A percentile compares a stretch with the other conserved stretches of the same genome.
phyloP scores from a whole-genome alignment of 1,139 yeast species.

The Candida neerlandica region DNA sequence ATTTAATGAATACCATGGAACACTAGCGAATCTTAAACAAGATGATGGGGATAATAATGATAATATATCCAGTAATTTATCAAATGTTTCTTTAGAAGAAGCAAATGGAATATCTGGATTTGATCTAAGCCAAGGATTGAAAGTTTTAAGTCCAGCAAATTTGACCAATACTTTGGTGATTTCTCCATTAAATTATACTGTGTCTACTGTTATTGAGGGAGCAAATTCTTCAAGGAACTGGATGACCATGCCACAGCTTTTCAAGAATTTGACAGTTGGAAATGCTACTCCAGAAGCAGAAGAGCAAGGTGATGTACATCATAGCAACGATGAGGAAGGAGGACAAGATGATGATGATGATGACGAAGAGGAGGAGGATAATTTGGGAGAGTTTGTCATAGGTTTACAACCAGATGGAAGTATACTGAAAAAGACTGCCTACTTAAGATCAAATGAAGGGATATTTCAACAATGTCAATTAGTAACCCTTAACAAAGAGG shows the following conservation, averaged over 20 bases:
- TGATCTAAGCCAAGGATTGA: slow-evolving; percentile 10
- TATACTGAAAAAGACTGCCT: slow-evolving; percentile 32
- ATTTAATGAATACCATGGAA: slow-evolving; percentile 34
- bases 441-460: slow-evolving; percentile 22
- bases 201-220: slow-evolving; percentile 33
- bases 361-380: slow-evolving; percentile 22
- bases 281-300: slow-evolving; percentile 8
- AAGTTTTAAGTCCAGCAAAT: slow-evolving; percentile 34
- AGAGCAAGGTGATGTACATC: slow-evolving; percentile 6
- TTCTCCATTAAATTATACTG: slow-evolving; percentile 42
- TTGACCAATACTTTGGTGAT: slow-evolving; percentile 41
- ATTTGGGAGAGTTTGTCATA: slow-evolving; percentile 28
- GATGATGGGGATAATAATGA: slow-evolving; percentile 23
- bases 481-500: slow-evolving; percentile 30
- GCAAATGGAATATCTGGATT: neutral
- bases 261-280: slow-evolving; percentile 15
- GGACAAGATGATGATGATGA: slow-evolving; percentile 11
- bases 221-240: slow-evolving; percentile 16
- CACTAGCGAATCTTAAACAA: slow-evolving; percentile 19
- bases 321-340: neutral
- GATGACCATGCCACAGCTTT: slow-evolving; percentile 30
- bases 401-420: slow-evolving; percentile 24
- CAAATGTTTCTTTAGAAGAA: neutral
- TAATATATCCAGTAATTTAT: slow-evolving; percentile 12
- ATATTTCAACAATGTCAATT: slow-evolving; percentile 32